Evolutionary conservation across 495 filamentous ascomycete genomes (phyloP).

Genomic region (Podospora australis): DNA sequence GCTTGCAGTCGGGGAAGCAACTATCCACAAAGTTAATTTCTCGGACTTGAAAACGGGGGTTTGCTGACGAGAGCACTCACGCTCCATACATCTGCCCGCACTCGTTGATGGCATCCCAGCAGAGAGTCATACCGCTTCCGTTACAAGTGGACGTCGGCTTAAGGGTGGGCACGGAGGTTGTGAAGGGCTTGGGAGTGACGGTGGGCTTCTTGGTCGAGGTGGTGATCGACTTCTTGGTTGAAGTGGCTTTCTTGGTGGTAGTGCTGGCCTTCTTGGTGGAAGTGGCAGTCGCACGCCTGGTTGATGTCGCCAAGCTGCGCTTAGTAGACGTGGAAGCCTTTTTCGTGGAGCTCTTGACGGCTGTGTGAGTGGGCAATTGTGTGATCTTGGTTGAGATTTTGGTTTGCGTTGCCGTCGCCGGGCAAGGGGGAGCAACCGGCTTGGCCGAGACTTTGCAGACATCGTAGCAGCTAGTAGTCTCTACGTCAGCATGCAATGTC

Average conservation of each 20-base stretch:
- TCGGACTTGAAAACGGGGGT: not conserved
- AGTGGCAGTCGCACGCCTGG: not conserved
- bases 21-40: slow-evolving; percentile 1
- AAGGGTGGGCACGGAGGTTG: not conserved
- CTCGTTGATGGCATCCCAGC: slow-evolving; percentile 7
- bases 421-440: slow-evolving; percentile 17
- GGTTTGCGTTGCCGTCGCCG: slow-evolving; percentile 3
- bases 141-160: not conserved
- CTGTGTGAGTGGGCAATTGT: not conserved
- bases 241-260: not conserved
- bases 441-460: slow-evolving; percentile 10
- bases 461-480: slow-evolving; percentile 17
- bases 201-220: slow-evolving; percentile 4
- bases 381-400: not conserved
- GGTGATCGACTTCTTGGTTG: not conserved
- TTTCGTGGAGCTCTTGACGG: not conserved
- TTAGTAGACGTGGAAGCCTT: slow-evolving; percentile 1
- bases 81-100: slow-evolving; percentile 21
- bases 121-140: slow-evolving; percentile 1
- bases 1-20: slow-evolving; percentile 21
- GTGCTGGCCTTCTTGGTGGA: slow-evolving; percentile 2
- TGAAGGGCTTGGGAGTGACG: not conserved
- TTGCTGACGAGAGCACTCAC: slow-evolving; percentile 4
- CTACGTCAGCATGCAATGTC: not conserved
- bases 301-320: not conserved